These are phyloP conservation scores for Dryas integrifolia DNA, from an alignment of 331 rosid species.

Conservation along the genomic window DNA sequence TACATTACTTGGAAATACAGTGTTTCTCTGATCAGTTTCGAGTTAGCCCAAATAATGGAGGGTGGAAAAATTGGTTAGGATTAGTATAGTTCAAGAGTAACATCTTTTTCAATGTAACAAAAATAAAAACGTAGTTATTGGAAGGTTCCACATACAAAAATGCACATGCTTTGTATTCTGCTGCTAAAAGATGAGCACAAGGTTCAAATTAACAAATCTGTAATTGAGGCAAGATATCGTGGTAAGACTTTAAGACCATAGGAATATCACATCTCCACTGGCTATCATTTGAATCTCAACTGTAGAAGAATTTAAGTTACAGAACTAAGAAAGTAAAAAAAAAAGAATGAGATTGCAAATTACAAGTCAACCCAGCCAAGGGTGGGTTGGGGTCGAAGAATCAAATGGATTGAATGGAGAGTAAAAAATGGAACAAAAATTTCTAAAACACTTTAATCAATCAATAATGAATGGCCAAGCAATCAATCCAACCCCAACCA, in stretches of 20 bases:
- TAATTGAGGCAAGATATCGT: not conserved
- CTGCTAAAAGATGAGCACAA: not conserved
- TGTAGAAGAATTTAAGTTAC: conserved; percentile 31
- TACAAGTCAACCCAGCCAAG: conserved; percentile 38
- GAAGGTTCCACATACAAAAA: no score
- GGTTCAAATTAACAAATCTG: not conserved
- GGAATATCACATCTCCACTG: conserved; percentile 17
- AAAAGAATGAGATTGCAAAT: conserved; percentile 12
- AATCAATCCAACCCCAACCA: conserved; percentile 42
- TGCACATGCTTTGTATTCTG: no score
- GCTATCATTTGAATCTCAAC: conserved; percentile 16
- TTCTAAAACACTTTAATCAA: conserved; percentile 39
- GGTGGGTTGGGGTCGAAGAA: conserved; percentile 32
- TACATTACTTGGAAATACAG: no score
- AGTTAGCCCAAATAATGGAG: no score
- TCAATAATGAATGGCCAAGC: conserved; percentile 46
- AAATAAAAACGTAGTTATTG: no score
- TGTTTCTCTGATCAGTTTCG: no score
- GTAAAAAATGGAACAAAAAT: conserved; percentile 33
- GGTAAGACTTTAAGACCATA: not conserved
- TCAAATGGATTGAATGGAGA: conserved; percentile 36
- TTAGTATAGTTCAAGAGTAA: no score
- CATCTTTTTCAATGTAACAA: no score
- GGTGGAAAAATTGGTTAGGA: no score
- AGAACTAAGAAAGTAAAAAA: not conserved